Evolutionary conservation across 2,329 filamentous ascomycete genomes (phyloP).

Genomic region (Monosporascus ibericus): DNA sequence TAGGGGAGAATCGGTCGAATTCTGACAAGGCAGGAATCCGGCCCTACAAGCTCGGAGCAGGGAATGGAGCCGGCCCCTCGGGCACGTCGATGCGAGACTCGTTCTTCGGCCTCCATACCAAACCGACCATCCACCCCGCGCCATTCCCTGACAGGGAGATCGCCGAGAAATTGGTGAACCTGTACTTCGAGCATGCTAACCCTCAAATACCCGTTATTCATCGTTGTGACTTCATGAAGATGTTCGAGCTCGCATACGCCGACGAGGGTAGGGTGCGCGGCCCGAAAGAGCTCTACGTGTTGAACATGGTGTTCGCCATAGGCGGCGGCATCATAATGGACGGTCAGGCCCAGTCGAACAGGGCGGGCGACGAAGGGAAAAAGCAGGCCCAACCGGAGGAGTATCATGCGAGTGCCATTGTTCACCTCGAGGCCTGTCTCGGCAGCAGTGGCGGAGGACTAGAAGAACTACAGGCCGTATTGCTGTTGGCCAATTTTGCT

Average conservation of each 20-base stretch:
- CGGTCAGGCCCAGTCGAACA: constrained; percentile 39
- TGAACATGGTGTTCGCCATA: constrained; percentile 97
- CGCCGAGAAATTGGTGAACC: constrained; percentile 63
- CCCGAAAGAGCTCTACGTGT: constrained; percentile 79
- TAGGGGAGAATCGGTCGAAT: constrained; percentile 57
- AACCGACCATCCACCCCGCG: constrained; percentile 78
- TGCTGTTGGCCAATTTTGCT: constrained; percentile 86
- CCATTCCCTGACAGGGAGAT: constrained; percentile 75
- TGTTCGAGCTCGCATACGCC: constrained; percentile 77
- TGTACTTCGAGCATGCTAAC: constrained; percentile 96
- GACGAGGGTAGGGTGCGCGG: constrained; percentile 61
- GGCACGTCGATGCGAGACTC: constrained; percentile 85
- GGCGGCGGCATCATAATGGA: constrained; percentile 86
- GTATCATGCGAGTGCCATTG: constrained; percentile 90
- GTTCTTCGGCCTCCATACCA: constrained; percentile 93
- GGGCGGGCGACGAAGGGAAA: constrained; percentile 24
- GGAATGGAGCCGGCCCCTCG: constrained; percentile 26
- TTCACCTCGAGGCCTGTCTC: constrained; percentile 83
- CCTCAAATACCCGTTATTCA: constrained; percentile 93
- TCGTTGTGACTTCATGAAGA: constrained; percentile 78
- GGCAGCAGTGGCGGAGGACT: constrained; percentile 81
- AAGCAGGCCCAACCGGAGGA: constrained; percentile 76
- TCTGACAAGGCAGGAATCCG: constrained; percentile 60
- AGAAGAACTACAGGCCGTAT: constrained; percentile 88
- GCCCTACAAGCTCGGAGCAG: constrained; percentile 48